Percentiles rank a stretch among this genome's conserved stretches.
Conservation (phyloP, 164 flowering plant genomes). For the Santalum album region DNA sequence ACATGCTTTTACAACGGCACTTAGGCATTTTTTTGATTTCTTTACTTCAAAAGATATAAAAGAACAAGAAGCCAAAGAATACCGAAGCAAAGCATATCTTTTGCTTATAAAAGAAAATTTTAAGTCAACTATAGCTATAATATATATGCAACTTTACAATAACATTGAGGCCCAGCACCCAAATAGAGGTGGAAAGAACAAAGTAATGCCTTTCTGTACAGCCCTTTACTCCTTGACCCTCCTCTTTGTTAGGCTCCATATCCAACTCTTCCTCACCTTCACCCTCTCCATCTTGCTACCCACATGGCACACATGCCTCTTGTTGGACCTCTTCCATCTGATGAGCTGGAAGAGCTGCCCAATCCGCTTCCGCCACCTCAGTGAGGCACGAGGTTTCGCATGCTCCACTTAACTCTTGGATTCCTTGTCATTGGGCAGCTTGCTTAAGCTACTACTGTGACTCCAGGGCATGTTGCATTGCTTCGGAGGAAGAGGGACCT, state of each 20-base stretch:
- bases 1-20: no score
- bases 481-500: conserved; percentile 28
- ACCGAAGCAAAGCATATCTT: no score
- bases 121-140: no score
- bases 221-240: conserved; percentile 44
- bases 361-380: conserved; percentile 80
- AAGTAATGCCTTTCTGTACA: not conserved
- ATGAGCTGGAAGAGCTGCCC: conserved; percentile 70
- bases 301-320: conserved; percentile 40
- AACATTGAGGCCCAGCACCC: conserved; percentile 9
- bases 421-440: conserved; percentile 16
- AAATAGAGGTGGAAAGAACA: not conserved
- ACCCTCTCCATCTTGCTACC: no score
- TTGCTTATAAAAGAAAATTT: no score
- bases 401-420: conserved; percentile 53
- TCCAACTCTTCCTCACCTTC: conserved; percentile 62
- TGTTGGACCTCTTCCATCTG: conserved; percentile 58
- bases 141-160: no score
- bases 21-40: no score
- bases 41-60: no score
- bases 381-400: conserved; percentile 30
- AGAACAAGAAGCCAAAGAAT: no score
- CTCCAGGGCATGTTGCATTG: conserved; percentile 22
- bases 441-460: conserved; percentile 17
- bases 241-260: conserved; percentile 58